Evolutionary conservation across 345 rosid genomes (phyloP).

Genomic region (Geranium rotundifolium): DNA sequence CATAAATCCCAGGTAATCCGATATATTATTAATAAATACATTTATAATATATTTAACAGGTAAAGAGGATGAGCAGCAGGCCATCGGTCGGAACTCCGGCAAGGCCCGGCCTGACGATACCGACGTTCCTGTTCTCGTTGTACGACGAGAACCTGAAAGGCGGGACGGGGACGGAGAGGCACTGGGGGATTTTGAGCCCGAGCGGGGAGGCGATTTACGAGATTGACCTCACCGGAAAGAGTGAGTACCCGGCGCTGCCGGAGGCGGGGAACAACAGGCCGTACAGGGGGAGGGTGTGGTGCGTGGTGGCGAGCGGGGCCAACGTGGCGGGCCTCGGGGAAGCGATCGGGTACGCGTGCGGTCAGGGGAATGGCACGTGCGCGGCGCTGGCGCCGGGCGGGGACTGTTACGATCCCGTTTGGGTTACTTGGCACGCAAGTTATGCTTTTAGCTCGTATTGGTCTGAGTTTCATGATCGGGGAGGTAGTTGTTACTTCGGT

Average conservation of each 20-base stretch:
- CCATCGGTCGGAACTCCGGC: slow-evolving; percentile 66
- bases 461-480: slow-evolving; percentile 43
- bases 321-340: slow-evolving; percentile 21
- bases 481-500: slow-evolving; percentile 55
- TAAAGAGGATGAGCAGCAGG: slow-evolving; percentile 30
- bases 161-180: slow-evolving; percentile 70
- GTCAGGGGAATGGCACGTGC: slow-evolving; percentile 38
- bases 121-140: slow-evolving; percentile 53
- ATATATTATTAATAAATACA: too few species aligned
- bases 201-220: slow-evolving; percentile 39
- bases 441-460: slow-evolving; percentile 74
- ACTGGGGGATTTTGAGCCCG: slow-evolving; percentile 56
- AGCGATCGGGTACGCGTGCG: slow-evolving; percentile 36
- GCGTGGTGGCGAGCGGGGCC: slow-evolving; percentile 37
- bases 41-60: too few species aligned
- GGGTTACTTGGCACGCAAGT: slow-evolving; percentile 44
- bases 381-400: slow-evolving; percentile 40
- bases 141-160: slow-evolving; percentile 52
- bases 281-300: slow-evolving; percentile 56
- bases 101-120: slow-evolving; percentile 43
- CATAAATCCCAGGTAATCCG: too few species aligned
- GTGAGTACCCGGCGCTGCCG: slow-evolving; percentile 30
- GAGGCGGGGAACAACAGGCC: slow-evolving; percentile 34
- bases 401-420: slow-evolving; percentile 49
- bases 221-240: slow-evolving; percentile 43